Evolutionary conservation across 148 eudicot genomes (phyloP), one percentile per base, ranked within the genome.

Genomic region (Cornus controversa): DNA sequence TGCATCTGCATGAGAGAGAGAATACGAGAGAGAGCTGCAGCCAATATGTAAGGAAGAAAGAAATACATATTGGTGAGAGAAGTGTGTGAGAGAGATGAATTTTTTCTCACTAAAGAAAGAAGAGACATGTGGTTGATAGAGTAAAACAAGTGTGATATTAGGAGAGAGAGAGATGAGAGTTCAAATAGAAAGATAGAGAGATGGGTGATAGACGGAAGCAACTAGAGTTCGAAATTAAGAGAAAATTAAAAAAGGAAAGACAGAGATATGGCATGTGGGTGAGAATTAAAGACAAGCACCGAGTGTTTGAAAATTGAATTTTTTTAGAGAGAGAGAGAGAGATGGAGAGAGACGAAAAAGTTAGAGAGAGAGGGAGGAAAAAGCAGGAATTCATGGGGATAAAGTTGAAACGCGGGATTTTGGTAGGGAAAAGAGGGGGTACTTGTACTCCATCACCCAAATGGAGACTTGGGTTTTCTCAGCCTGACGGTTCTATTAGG

Each of bases 381-480:
- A 77, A 79, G 78, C 84, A 84, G 80, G 88, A 84, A 85, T 85
- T 86, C 68, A 76, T 85, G 90, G 94, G 88, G 47, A 40, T 87
- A 86, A 91, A 90, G 91, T 84, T 89, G 85, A 85, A 83, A 84
- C 80, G 77, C 80, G 84, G 86, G 66, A 14, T 83, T 76, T 80
- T 87, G 82, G 85, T 84, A 23, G 90, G 91, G 76, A 91, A 87
- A 89, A 87, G 88, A 74, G 85, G 82, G 82, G 90, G 91, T 10
- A 77, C 79, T 74, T 81, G 72, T 65, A 94, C 98, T 16, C 97
- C 98, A 42, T 85, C 97, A 60, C 93, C 97, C n/a, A 89, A 86
- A 24, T 91, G 96, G 96, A 86, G 69, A 75, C 75, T 87, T 74
- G 83, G 84, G 77, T 64, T 79, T 66, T 63, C 79, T 81, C 83